Conservation (phyloP, 2,329 filamentous ascomycete genomes). For the Hypoxylon sp. region DNA sequence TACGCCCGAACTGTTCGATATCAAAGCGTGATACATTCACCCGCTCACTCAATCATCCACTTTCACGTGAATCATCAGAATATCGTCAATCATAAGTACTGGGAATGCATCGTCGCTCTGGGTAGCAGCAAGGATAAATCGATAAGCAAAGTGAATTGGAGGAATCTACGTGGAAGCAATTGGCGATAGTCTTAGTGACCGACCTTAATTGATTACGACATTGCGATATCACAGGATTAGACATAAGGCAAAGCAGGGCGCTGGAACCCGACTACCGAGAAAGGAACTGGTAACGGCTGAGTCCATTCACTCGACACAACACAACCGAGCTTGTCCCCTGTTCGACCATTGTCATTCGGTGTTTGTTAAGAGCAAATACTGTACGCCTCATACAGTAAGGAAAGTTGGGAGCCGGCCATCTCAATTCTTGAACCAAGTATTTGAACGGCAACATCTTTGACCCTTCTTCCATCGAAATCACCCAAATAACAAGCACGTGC, state of each 20-base stretch:
- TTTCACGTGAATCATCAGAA: constrained; percentile 6
- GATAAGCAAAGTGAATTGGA: constrained; percentile 8
- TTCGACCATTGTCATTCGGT: constrained; percentile 3
- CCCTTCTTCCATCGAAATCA: neutral
- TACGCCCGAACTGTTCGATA: constrained; percentile 6
- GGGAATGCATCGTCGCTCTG: no score
- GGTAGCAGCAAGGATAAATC: constrained; percentile 19
- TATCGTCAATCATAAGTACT: no score
- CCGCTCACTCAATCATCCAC: neutral
- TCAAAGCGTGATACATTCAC: constrained; percentile 4
- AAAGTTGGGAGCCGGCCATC: constrained; percentile 16
- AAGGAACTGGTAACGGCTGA: constrained; percentile 1
- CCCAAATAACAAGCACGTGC: neutral
- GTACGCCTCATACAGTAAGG: no score
- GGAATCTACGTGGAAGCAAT: constrained; percentile 10
- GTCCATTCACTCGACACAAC: constrained; percentile 3
- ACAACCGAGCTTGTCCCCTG: constrained; percentile 6
- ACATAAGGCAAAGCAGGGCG: constrained; percentile 3
- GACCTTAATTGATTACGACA: no score
- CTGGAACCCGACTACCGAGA: constrained; percentile 6
- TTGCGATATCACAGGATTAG: constrained; percentile 5
- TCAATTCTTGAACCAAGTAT: constrained; percentile 6
- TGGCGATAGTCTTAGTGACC: constrained; percentile 17
- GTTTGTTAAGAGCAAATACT: no score
- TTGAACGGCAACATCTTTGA: neutral